phyloP scores from a whole-genome alignment of 768 basidiomycete genomes.

The Kwoniella dejecticola region DNA sequence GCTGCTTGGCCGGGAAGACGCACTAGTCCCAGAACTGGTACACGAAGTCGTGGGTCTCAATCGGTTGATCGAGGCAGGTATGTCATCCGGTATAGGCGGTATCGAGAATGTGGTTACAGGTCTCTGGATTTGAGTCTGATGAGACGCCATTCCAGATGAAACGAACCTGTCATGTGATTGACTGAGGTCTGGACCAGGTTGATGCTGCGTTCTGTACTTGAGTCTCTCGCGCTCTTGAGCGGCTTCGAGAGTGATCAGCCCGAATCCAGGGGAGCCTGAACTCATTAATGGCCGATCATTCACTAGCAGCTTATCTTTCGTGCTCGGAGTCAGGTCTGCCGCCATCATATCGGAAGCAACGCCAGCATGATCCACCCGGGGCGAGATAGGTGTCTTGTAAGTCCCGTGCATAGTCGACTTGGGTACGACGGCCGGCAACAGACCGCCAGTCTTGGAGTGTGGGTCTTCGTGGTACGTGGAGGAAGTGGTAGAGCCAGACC shows the following conservation, averaged over 20 bases:
- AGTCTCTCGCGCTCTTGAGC: constrained; percentile 36
- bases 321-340: not conserved
- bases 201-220: not conserved
- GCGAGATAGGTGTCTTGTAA: no score
- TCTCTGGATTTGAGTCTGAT: not conserved
- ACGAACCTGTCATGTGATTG: no score
- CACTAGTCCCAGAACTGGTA: not conserved
- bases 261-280: constrained; percentile 38
- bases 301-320: constrained; percentile 2
- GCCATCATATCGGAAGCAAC: no score
- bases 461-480: no score
- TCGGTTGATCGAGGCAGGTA: not conserved
- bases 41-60: constrained; percentile 17
- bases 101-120: constrained; percentile 3
- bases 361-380: no score
- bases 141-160: no score
- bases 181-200: no score
- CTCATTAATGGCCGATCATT: constrained; percentile 27
- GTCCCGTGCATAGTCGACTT: no score
- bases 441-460: no score
- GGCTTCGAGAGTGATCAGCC: constrained; percentile 34
- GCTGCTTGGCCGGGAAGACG: constrained; percentile 4
- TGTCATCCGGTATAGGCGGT: constrained; percentile 10
- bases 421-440: no score
- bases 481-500: no score